Percentiles rank a stretch among this genome's conserved stretches.
These are phyloP conservation scores for Odonthalia washingtoniensis DNA, from an alignment of 31 red algal species.

Conservation along the genomic window DNA sequence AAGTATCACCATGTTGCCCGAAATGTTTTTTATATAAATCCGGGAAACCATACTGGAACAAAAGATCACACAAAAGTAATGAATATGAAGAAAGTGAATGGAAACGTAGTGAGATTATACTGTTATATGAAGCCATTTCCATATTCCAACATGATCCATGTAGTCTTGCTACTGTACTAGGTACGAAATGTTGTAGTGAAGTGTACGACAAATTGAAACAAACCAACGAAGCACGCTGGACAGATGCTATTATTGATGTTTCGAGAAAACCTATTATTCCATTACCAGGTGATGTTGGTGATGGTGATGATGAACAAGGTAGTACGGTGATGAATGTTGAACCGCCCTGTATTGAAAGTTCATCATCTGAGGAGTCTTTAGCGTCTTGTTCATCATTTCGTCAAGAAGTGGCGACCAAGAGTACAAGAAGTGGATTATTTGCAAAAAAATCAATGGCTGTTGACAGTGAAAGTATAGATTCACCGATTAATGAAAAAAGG, in stretches of 20 bases:
- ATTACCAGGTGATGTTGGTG: too few species aligned
- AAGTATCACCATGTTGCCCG: too few species aligned
- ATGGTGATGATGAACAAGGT: too few species aligned
- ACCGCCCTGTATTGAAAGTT: neutral
- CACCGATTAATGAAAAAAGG: too few species aligned
- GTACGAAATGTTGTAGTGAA: constrained; percentile 43
- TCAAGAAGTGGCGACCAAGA: neutral
- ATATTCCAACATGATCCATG: constrained; percentile 55
- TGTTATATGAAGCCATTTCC: constrained; percentile 29
- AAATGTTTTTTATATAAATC: too few species aligned
- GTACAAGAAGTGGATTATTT: neutral
- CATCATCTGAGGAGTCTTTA: neutral
- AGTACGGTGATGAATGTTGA: constrained; percentile 1
- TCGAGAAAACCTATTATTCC: neutral
- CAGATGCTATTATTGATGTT: neutral
- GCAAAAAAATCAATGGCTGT: neutral
- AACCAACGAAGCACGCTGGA: neutral
- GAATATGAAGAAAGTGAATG: too few species aligned
- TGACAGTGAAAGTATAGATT: neutral
- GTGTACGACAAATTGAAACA: constrained; percentile 36
- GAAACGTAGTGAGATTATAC: constrained; percentile 38
- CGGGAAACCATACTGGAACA: too few species aligned
- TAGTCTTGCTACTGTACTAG: constrained; percentile 46
- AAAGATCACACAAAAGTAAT: too few species aligned
- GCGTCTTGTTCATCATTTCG: neutral